Evolutionary conservation across 345 rosid species (phyloP), one percentile per base, ranked within the genome.

Genomic region (Gossypium herbaceum): DNA sequence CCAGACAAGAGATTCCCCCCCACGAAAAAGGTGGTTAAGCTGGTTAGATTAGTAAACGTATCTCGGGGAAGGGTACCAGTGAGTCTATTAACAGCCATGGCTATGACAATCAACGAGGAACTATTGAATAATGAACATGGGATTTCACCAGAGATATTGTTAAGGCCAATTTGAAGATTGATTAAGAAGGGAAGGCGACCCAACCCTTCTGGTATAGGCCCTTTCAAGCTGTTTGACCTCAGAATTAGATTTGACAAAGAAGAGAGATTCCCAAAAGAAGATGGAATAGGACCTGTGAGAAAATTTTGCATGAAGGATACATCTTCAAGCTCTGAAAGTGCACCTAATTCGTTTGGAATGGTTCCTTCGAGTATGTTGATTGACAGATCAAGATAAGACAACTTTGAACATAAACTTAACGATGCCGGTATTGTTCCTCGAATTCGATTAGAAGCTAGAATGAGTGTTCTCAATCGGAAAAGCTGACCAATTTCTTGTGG

Each of bases 51-150:
- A 17, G 45, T 62, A 29, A 68, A 68, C 48, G 75, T 68, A 6
- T 75, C 75, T 5, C 13, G 22, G 6, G 58, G 60, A 22, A 79
- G 72, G 20, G 17, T 51, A 12, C 81, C 81, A 0, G 16, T 62
- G 1, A 79, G 73, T n/a, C 16, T 39, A 43, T 63, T 16, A 8
- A 0, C 27, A 29, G 8, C 45, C 70, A 70, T 19, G 19, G 2
- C 43, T 11, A 79, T 17, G n/a, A 9, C 11, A 8, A 61, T 45
- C 44, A 74, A 60, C 3, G 71, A 74, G n/a, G 81, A 69, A 50
- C 65, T 65, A 63, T 75, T 79, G 75, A 74, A 79, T 7, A 79
- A 41, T 4, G 78, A 62, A 3, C 43, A 47, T 54, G 83, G 79
- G 45, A 80, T 73, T n/a, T 72, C 22, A 68, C 80, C 77, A 9